A percentile compares a stretch with the other conserved stretches of the same genome.
phyloP scores from a whole-genome alignment of 192 early-diverging fungal species.

The Cladochytrium replicatum region DNA sequence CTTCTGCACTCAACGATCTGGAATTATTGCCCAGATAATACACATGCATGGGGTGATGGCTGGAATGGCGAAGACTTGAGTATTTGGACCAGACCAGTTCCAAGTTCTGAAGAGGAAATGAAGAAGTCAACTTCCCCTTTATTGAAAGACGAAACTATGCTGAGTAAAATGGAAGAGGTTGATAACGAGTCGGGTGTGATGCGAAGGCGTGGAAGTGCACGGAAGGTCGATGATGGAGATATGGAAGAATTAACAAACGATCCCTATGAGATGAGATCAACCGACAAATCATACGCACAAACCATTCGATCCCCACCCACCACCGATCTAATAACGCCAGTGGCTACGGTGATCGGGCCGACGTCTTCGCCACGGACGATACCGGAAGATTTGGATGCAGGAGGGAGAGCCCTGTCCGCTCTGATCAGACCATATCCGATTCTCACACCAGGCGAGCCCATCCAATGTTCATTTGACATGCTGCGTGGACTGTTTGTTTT shows the following conservation, averaged over 20 bases:
- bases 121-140: too few relatives aligned
- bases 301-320: too few relatives aligned
- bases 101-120: too few relatives aligned
- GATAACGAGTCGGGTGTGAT: too few relatives aligned
- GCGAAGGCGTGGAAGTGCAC: too few relatives aligned
- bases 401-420: conserved; percentile 19
- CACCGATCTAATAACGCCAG: conserved; percentile 1
- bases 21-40: conserved; percentile 70
- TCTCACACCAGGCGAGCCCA: conserved; percentile 18
- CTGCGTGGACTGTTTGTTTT: conserved; percentile 10
- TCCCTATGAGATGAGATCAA: too few relatives aligned
- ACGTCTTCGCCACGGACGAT: neutral
- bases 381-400: conserved; percentile 15
- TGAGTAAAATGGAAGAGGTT: too few relatives aligned
- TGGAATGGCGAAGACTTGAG: conserved; percentile 76
- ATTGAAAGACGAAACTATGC: too few relatives aligned
- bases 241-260: too few relatives aligned
- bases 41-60: conserved; percentile 58
- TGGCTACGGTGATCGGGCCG: neutral
- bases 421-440: conserved; percentile 25
- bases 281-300: too few relatives aligned
- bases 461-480: conserved; percentile 16
- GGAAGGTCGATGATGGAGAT: too few relatives aligned
- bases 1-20: conserved; percentile 67
- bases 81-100: neutral